Percentiles rank a stretch among this genome's conserved stretches.
phyloP scores from a whole-genome alignment of 257 asterid genomes.

The Hygrophila difformis region DNA sequence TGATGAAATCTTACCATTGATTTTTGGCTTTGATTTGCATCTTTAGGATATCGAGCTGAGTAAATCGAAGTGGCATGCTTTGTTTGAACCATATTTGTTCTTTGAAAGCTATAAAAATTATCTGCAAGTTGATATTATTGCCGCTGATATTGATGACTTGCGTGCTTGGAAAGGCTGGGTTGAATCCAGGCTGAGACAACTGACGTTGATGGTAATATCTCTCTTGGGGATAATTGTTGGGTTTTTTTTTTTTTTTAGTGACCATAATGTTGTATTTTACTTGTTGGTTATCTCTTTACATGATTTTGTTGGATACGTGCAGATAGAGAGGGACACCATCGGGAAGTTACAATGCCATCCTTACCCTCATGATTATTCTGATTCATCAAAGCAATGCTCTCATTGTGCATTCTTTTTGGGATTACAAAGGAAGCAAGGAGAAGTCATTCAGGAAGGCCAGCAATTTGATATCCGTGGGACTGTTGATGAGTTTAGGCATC shows the following conservation, averaged over 20 bases:
- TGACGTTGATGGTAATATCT: conserved; percentile 76
- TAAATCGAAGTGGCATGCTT: conserved; percentile 57
- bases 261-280: no score
- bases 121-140: conserved; percentile 79
- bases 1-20: not conserved
- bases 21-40: conserved; percentile 11
- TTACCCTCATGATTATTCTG: conserved; percentile 64
- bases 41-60: conserved; percentile 88
- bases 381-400: conserved; percentile 56
- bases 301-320: conserved; percentile 30
- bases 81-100: conserved; percentile 81
- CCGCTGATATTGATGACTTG: conserved; percentile 77
- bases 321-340: conserved; percentile 84
- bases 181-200: conserved; percentile 88
- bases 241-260: no score
- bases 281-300: not conserved
- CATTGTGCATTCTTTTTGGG: conserved; percentile 89
- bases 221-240: conserved; percentile 6
- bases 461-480: conserved; percentile 91
- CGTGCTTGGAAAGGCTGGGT: conserved; percentile 99
- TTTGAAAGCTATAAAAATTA: conserved; percentile 84
- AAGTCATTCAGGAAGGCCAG: conserved; percentile 76
- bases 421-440: conserved; percentile 81
- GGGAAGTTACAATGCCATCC: conserved; percentile 95
- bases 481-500: conserved; percentile 87